phyloP scores from a whole-genome alignment of 2,329 filamentous ascomycete genomes.

The Nemania sp. region DNA sequence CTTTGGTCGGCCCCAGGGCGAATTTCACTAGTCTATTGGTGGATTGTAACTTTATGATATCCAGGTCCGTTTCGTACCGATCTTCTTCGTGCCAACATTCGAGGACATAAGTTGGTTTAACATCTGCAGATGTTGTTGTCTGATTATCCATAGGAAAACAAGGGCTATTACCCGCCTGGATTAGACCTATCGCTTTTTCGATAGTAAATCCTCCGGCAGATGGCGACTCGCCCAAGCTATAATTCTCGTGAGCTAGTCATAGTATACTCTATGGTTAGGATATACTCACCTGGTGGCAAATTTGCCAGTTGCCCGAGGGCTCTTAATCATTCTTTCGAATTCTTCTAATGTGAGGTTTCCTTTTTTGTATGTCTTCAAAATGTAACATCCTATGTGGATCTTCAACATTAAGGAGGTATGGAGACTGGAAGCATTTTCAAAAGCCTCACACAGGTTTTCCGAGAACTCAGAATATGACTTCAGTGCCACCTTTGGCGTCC shows the following conservation, averaged over 20 bases:
- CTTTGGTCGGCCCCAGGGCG: slow-evolving; percentile 20
- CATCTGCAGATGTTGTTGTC: slow-evolving; percentile 21
- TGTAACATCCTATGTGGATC: slow-evolving; percentile 30
- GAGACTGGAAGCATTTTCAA: slow-evolving; percentile 30
- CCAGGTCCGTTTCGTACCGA: slow-evolving; percentile 29
- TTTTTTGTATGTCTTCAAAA: slow-evolving; percentile 25
- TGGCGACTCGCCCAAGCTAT: slow-evolving; percentile 28
- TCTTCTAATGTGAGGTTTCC: slow-evolving; percentile 24
- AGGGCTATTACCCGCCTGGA: slow-evolving; percentile 24
- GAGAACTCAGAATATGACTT: slow-evolving; percentile 11
- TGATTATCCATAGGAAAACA: slow-evolving; percentile 32
- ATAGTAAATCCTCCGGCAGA: slow-evolving; percentile 8
- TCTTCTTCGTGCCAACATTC: slow-evolving; percentile 28
- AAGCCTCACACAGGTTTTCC: slow-evolving; percentile 21
- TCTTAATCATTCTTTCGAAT: slow-evolving; percentile 33
- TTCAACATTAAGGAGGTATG: slow-evolving; percentile 24
- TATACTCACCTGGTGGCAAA: slow-evolving; percentile 30
- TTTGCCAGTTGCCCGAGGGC: slow-evolving; percentile 29
- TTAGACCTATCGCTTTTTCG: slow-evolving; percentile 22
- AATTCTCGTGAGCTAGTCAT: slow-evolving; percentile 6
- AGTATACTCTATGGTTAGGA: neutral
- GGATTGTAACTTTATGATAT: slow-evolving; percentile 8
- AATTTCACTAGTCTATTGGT: neutral
- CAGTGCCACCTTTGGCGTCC: neutral
- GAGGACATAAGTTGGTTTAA: slow-evolving; percentile 32